A percentile compares a stretch with the other conserved stretches of the same genome.
Conservation (phyloP, 352 stramenopile species). For the Globisporangium cylindrosporum region DNA sequence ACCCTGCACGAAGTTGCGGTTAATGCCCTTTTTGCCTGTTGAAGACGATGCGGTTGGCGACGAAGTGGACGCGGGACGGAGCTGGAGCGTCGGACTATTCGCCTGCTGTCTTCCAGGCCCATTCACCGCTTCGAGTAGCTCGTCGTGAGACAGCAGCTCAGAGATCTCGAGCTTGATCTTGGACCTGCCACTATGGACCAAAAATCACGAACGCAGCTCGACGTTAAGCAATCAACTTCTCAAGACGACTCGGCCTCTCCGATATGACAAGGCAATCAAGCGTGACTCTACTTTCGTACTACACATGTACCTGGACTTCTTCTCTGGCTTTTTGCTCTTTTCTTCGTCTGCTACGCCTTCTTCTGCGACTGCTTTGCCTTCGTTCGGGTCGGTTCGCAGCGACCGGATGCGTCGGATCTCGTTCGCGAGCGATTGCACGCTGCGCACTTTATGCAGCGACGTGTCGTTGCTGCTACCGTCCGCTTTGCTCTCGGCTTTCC, state of each 20-base stretch:
- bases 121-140: conserved; percentile 13
- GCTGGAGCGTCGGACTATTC: conserved; percentile 42
- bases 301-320: conserved; percentile 38
- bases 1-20: conserved; percentile 63
- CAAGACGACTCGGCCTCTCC: background rate
- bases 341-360: conserved; percentile 23
- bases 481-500: conserved; percentile 41
- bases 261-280: background rate
- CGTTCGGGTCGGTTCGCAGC: conserved; percentile 35
- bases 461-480: conserved; percentile 14
- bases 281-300: no score
- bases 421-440: conserved; percentile 76
- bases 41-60: conserved; percentile 38
- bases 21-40: conserved; percentile 64
- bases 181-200: conserved; percentile 27
- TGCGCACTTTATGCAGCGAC: conserved; percentile 63
- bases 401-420: conserved; percentile 78
- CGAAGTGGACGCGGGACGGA: conserved; percentile 27
- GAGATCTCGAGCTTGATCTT: conserved; percentile 79
- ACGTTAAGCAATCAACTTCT: background rate
- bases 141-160: conserved; percentile 30
- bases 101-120: conserved; percentile 34
- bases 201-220: conserved; percentile 1
- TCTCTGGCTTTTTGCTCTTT: conserved; percentile 40
- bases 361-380: conserved; percentile 13